phyloP scores from a whole-genome alignment of 148 eudicot species.

The Rhododendron henanense region DNA sequence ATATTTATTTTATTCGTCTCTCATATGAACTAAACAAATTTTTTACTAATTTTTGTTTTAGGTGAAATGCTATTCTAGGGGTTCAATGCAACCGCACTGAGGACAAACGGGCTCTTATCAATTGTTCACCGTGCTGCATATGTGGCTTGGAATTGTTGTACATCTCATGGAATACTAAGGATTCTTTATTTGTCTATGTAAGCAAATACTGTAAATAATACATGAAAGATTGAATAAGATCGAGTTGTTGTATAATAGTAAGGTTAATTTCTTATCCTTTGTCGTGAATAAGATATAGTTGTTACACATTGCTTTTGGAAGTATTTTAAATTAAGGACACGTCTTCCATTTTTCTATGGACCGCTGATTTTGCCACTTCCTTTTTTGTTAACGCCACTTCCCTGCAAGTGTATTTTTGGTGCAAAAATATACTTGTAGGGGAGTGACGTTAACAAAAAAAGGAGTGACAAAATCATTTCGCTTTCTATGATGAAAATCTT shows the following conservation, averaged over 20 bases:
- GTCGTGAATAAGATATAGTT: background rate
- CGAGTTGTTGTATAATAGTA: background rate
- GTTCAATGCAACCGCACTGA: background rate
- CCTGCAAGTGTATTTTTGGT: too few relatives aligned
- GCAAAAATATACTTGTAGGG: too few relatives aligned
- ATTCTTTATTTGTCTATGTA: background rate
- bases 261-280: background rate
- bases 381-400: too few relatives aligned
- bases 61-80: background rate
- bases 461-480: too few relatives aligned
- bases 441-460: too few relatives aligned
- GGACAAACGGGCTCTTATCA: background rate
- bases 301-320: background rate
- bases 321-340: background rate
- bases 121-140: background rate
- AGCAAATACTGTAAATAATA: background rate
- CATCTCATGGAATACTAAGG: background rate
- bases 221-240: background rate
- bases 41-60: background rate
- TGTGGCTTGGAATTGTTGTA: background rate
- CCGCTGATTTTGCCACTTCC: too few relatives aligned
- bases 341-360: background rate
- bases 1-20: too few relatives aligned
- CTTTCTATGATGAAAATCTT: background rate
- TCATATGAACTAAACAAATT: too few relatives aligned